These are phyloP conservation scores for Naumovozyma castellii DNA, from an alignment of 805 yeast genomes.

Conservation along the genomic window DNA sequence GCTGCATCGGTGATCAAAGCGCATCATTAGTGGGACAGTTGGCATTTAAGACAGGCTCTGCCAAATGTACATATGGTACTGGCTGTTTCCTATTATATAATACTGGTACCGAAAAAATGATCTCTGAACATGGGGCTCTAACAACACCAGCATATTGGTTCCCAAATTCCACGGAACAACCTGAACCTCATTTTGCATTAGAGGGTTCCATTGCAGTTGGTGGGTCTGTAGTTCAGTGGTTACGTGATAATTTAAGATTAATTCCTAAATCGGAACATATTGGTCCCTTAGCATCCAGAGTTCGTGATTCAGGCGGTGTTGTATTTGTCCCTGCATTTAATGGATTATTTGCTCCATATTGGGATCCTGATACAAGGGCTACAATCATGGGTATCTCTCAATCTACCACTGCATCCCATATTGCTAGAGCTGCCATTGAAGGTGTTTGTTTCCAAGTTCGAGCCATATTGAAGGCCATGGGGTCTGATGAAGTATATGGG, in stretches of 20 bases:
- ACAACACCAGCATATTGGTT: slow-evolving; percentile 91
- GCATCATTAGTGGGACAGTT: slow-evolving; percentile 89
- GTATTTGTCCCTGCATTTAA: slow-evolving; percentile 92
- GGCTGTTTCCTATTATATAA: slow-evolving; percentile 88
- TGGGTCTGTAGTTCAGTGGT: slow-evolving; percentile 89
- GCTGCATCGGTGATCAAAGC: slow-evolving; percentile 90
- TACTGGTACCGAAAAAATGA: slow-evolving; percentile 65
- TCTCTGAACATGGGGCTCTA: slow-evolving; percentile 70
- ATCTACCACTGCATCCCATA: slow-evolving; percentile 82
- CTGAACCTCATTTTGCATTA: slow-evolving; percentile 71
- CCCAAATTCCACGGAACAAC: slow-evolving; percentile 36
- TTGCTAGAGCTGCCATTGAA: slow-evolving; percentile 89
- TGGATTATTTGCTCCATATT: slow-evolving; percentile 90
- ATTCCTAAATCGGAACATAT: slow-evolving; percentile 77
- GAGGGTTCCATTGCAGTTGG: slow-evolving; percentile 97
- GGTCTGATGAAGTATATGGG: slow-evolving; percentile 42
- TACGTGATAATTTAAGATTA: slow-evolving; percentile 78
- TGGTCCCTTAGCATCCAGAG: slow-evolving; percentile 82
- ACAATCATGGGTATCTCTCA: slow-evolving; percentile 89
- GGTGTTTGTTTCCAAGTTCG: slow-evolving; percentile 92
- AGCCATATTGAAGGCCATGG: slow-evolving; percentile 86
- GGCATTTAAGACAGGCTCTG: slow-evolving; percentile 74
- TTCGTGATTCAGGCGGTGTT: slow-evolving; percentile 77
- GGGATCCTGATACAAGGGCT: slow-evolving; percentile 90
- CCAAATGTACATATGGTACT: slow-evolving; percentile 94